Evolutionary conservation across 768 basidiomycete genomes (phyloP), one percentile per base, ranked within the genome.

Genomic region (Tulasnella sp.): DNA sequence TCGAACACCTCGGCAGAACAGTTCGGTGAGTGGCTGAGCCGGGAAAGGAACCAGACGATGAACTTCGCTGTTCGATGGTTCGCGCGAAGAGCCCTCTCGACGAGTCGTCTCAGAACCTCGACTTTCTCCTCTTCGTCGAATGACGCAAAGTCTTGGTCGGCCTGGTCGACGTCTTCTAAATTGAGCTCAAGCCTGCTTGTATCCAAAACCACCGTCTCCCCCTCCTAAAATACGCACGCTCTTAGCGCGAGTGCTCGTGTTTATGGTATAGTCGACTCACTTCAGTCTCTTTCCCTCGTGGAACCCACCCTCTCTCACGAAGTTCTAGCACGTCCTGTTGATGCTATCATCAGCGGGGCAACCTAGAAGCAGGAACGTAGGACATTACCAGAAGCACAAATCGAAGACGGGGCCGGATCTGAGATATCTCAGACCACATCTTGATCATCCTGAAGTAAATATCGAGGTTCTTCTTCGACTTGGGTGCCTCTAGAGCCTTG

Each of bases 21-120:
- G 28, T 69, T 31, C 20, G 64, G 28, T 28, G 64, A 69, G 34
- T 28, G 64, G 64, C 24, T 28, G 5, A 69, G 34, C 28, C 64
- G 28, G 64, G 64, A 69, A 37, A 69, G 31, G 64, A 69, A 69
- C 64, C 64, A 69, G 64, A 69, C 64, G 64, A 69, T 69, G 64
- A 69, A 69, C 34, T 69, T 69, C 31, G 64, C 64, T 37, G 31
- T 69, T 8, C 64, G 64, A 69, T 69, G 64, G 12, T 69, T 69
- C 34, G 64, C 64, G 16, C 64, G 64, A 18, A 69, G 31, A 28
- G 64, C 64, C 34, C 64, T 69, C 8, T 37, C 64, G 34, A 69
- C 14, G 31, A 69, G 64, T 34, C 64, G 64, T 69, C 34, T 69
- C 64, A 69, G 3, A 37, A 16, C 64, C 64, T 69, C 46, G 22